Evolutionary conservation across 2,329 filamentous ascomycete species (phyloP).

Genomic region (Cercospora sp.): DNA sequence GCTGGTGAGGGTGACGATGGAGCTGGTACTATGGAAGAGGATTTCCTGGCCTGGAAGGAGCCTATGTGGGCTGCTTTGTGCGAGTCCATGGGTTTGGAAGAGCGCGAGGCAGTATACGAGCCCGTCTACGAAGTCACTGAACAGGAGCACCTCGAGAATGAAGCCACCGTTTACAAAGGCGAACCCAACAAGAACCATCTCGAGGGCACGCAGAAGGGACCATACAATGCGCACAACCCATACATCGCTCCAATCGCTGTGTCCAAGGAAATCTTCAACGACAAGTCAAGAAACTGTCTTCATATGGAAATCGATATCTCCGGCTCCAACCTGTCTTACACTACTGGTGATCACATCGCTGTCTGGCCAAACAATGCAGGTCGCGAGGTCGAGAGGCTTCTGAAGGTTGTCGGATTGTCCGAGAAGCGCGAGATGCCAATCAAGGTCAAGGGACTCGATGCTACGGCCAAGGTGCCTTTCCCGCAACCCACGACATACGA

Average conservation of each 20-base stretch:
- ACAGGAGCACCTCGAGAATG: slow-evolving; percentile 63
- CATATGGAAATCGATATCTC: slow-evolving; percentile 94
- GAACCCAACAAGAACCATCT: slow-evolving; percentile 84
- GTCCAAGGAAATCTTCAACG: slow-evolving; percentile 86
- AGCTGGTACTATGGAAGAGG: slow-evolving; percentile 98
- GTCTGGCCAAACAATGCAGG: slow-evolving; percentile 97
- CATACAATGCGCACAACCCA: slow-evolving; percentile 86
- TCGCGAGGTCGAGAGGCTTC: slow-evolving; percentile 85
- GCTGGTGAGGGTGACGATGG: slow-evolving; percentile 97
- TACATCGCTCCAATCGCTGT: slow-evolving; percentile 89
- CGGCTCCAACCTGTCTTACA: slow-evolving; percentile 86
- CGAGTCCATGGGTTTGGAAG: slow-evolving; percentile 82
- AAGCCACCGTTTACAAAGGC: slow-evolving; percentile 85
- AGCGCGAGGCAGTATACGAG: slow-evolving; percentile 95
- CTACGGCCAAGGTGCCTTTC: slow-evolving; percentile 96
- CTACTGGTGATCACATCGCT: slow-evolving; percentile 95
- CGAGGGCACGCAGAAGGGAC: slow-evolving; percentile 77
- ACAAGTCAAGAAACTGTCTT: slow-evolving; percentile 89
- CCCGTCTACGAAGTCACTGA: slow-evolving; percentile 83
- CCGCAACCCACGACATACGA: slow-evolving; percentile 96
- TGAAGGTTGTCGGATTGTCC: slow-evolving; percentile 73
- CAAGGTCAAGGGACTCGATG: slow-evolving; percentile 85
- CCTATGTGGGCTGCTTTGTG: slow-evolving; percentile 92
- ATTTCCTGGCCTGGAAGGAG: slow-evolving; percentile 98
- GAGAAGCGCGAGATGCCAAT: slow-evolving; percentile 81